Evolutionary conservation across 352 stramenopile genomes (phyloP).

Genomic region (Globisporangium camurandrum): DNA sequence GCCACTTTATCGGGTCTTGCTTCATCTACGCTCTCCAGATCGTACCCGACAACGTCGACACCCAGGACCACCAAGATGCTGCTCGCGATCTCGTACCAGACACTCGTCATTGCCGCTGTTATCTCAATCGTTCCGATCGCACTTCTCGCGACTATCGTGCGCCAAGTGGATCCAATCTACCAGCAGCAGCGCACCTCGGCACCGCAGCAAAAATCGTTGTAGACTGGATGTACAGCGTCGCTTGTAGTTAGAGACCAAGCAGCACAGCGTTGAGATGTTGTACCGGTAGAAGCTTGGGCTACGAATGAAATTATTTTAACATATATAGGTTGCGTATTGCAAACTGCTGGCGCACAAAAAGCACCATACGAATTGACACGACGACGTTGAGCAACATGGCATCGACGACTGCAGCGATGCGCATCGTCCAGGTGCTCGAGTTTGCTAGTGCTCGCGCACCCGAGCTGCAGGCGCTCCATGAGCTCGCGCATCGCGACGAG

Average conservation of each 20-base stretch:
- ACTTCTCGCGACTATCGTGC: neutral
- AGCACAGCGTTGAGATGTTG: no score
- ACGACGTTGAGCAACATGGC: constrained; percentile 13
- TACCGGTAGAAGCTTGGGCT: no score
- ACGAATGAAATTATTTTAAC: neutral
- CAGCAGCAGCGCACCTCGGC: neutral
- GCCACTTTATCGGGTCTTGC: no score
- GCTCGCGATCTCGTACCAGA: neutral
- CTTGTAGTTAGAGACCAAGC: no score
- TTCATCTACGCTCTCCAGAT: no score
- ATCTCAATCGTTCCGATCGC: neutral
- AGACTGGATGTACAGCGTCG: no score
- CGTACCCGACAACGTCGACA: no score
- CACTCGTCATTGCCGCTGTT: neutral
- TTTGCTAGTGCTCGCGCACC: constrained; percentile 60
- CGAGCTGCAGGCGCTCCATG: constrained; percentile 69
- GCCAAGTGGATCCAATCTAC: no score
- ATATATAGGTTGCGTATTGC: neutral
- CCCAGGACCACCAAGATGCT: neutral
- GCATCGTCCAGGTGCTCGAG: constrained; percentile 74
- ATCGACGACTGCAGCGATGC: constrained; percentile 25
- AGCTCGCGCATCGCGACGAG: constrained; percentile 29
- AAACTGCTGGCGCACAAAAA: no score
- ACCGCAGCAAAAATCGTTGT: neutral
- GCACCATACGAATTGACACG: neutral